Conservation (phyloP, 192 early-diverging fungal species). For the Rhizophagus prolifer region DNA sequence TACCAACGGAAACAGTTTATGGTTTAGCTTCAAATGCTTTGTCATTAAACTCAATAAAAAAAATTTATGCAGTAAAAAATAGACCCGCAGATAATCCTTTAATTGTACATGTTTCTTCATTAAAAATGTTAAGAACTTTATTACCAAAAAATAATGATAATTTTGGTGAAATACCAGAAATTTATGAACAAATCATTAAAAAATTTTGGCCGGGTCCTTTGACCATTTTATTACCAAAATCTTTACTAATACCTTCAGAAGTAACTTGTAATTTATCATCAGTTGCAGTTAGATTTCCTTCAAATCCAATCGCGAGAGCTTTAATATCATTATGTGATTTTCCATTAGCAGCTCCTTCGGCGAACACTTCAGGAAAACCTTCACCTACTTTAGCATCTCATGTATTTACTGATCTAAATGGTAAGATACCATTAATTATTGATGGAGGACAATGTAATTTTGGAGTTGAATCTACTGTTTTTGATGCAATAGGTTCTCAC, state of each 20-base stretch:
- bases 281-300: slow-evolving; percentile 90
- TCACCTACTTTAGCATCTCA: slow-evolving; percentile 91
- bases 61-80: slow-evolving; percentile 86
- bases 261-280: slow-evolving; percentile 85
- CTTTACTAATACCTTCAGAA: slow-evolving; percentile 63
- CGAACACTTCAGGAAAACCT: slow-evolving; percentile 93
- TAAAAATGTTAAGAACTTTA: slow-evolving; percentile 81
- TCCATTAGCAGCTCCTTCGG: slow-evolving; percentile 97
- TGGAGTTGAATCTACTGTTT: slow-evolving; percentile 93
- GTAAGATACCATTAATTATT: slow-evolving; percentile 81
- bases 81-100: slow-evolving; percentile 95
- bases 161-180: slow-evolving; percentile 59
- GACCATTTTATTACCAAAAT: slow-evolving; percentile 83
- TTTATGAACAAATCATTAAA: slow-evolving; percentile 69
- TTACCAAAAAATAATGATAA: slow-evolving; percentile 36
- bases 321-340: slow-evolving; percentile 79
- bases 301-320: slow-evolving; percentile 88
- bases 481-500: slow-evolving; percentile 72
- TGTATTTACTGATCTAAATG: slow-evolving; percentile 78
- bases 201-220: slow-evolving; percentile 92
- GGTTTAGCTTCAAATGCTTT: slow-evolving; percentile 92
- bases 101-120: slow-evolving; percentile 92
- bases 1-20: slow-evolving; percentile 99
- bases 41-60: slow-evolving; percentile 56
- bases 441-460: slow-evolving; percentile 87